These are phyloP conservation scores for Zasmidium cellare DNA, from an alignment of 2,329 filamentous ascomycete genomes.

Conservation along the genomic window DNA sequence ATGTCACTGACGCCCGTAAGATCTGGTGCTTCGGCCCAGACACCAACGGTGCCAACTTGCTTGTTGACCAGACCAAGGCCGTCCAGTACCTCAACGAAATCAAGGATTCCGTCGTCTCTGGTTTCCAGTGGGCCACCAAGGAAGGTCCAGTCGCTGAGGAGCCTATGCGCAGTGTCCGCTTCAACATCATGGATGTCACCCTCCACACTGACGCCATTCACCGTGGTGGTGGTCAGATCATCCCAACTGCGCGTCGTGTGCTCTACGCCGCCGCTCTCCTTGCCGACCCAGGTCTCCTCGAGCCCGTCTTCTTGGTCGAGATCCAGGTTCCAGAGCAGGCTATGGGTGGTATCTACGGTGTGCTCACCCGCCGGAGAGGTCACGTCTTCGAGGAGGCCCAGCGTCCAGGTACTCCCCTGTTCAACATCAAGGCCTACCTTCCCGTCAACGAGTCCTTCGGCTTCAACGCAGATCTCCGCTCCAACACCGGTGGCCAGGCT, in stretches of 20 bases:
- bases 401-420: slow-evolving; percentile 96
- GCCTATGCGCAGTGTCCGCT: slow-evolving; percentile 94
- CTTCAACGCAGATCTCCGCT: slow-evolving; percentile 96
- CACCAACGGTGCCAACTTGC: slow-evolving; percentile 94
- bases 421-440: slow-evolving; percentile 98
- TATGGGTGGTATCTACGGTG: slow-evolving; percentile 99
- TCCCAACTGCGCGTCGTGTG: slow-evolving; percentile 96
- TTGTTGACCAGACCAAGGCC: slow-evolving; percentile 99
- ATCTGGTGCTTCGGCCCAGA: slow-evolving; percentile 99
- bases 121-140: slow-evolving; percentile 99
- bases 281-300: slow-evolving; percentile 85
- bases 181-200: slow-evolving; percentile 99
- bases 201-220: slow-evolving; percentile 99
- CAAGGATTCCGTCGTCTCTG: slow-evolving; percentile 99
- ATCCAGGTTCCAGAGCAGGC: slow-evolving; percentile 98
- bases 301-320: slow-evolving; percentile 98
- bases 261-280: slow-evolving; percentile 91
- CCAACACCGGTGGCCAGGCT: slow-evolving; percentile 91
- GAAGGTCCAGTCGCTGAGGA: slow-evolving; percentile 98
- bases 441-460: slow-evolving; percentile 98
- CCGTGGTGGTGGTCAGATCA: slow-evolving; percentile 98
- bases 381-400: slow-evolving; percentile 99
- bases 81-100: slow-evolving; percentile 99
- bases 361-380: slow-evolving; percentile 95
- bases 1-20: slow-evolving; percentile 99